Base-by-base conservation (phyloP, 345 rosid species). In the Aquilaria sinensis region DNA sequence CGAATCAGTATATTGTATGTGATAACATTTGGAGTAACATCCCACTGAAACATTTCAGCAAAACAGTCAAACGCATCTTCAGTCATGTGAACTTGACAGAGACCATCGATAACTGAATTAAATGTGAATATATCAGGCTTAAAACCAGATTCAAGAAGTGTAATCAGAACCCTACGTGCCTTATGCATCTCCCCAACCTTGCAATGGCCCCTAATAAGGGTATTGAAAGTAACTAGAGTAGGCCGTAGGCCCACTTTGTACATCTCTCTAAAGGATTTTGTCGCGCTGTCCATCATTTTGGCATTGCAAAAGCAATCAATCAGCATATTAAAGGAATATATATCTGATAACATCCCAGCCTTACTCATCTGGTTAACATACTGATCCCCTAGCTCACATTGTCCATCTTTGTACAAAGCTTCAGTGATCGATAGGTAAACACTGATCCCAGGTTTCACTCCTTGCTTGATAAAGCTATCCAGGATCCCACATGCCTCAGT, bases 1-100 rank as follows among this genome's bases (percentile, higher is more conserved):
- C 77, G 95, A 53, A 88, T 77, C 49, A 94, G 34, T 51, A 83
- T 85, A 67, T 87, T 85, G 74, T 88, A 86, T 23, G 84, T 88
- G 63, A 85, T 78, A 64, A 76, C 75, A 69, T 78, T 94, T 52
- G 95, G 96, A 68, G 80, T 54, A 70, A 88, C 74, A n/a, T 87
- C 86, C 96, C 99, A 90, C 59, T 80, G 81, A 62, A 70, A 43
- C 96, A 90, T 88, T 78, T 94, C 99, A 43, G 67, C 33, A 56
- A 94, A 82, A 80, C 99, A 90, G 66, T 76, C 82, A 53, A 90
- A 81, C 15, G 99, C 96, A 72, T 94, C 97, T 45, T 85, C 83
- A 30, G 78, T 57, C 72, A 57, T 68, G 50, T 74, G 70, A 63
- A 78, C 83, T 74, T 81, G 81, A 70, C 92, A 88, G 60, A 94